phyloP scores from a whole-genome alignment of 2,329 filamentous ascomycete species.

The Phoma sp. region DNA sequence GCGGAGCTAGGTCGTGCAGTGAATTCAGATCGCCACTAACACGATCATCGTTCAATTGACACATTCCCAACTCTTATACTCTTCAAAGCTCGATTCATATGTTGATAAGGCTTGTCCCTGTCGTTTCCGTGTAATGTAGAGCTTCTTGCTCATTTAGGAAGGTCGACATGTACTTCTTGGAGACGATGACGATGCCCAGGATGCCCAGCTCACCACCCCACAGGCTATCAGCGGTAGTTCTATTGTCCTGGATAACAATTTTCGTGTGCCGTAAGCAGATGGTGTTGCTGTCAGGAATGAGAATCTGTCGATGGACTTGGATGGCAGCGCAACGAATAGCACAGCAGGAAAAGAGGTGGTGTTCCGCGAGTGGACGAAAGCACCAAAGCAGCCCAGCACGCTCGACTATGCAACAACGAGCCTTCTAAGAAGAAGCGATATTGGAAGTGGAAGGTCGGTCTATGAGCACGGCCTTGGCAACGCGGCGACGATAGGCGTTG shows the following conservation, averaged over 20 bases:
- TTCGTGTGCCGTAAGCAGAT: neutral
- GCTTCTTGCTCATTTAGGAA: constrained; percentile 38
- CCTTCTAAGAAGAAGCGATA: neutral
- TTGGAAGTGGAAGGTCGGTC: constrained; percentile 8
- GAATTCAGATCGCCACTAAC: neutral
- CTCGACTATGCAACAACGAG: neutral
- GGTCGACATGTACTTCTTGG: constrained; percentile 25
- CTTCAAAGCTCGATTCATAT: neutral
- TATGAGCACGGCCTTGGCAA: constrained; percentile 9
- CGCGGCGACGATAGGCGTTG: constrained; percentile 7
- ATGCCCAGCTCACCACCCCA: constrained; percentile 17
- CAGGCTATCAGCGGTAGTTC: constrained; percentile 14
- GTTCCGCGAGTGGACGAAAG: neutral
- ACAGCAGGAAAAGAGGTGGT: neutral
- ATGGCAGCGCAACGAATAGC: neutral
- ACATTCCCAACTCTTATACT: constrained; percentile 9
- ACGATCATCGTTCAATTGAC: neutral
- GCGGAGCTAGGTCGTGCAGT: neutral
- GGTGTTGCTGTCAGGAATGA: neutral
- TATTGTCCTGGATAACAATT: constrained; percentile 4
- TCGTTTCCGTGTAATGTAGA: constrained; percentile 8
- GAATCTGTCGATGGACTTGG: no score
- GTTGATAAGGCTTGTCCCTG: constrained; percentile 24
- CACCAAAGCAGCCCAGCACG: neutral
- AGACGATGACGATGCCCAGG: constrained; percentile 40